Evolutionary conservation across 441 rosid species (phyloP), one percentile per base, ranked within the genome.

Genomic region (Populus hybrid): DNA sequence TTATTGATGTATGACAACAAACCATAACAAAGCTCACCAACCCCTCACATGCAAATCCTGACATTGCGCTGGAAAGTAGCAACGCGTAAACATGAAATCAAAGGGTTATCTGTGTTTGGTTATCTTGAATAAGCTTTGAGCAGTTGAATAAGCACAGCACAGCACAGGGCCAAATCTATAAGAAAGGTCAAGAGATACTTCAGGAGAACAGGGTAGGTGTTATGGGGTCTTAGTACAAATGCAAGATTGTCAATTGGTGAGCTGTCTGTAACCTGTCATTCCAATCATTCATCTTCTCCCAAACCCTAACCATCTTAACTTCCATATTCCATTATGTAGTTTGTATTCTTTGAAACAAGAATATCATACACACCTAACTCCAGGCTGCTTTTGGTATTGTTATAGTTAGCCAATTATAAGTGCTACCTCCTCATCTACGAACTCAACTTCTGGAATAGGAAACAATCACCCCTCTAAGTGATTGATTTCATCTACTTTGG

Each of bases 11-110:
- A 35, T 42, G 19, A 79, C 73, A 59, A 63, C 42, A 3, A 38
- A 24, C 14, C 26, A 1, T 5, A 64, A 21, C 7, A 19, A 21
- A 30, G 59, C 32, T 50, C 70, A 14, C 83, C 78, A 71, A 36
- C 78, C 36, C 75, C 76, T 74, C 84, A 81, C 86, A 79, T 79
- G 86, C 82, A 26, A 75, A 70, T 16, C 59, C 78, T 73, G 38
- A 26, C 16, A 30, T 36, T 73, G 77, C 80, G 82, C 65, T 50
- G 64, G 63, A 34, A 40, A 50, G 11, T 21, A 28, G 24, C 23
- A 9, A 69, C 57, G 69, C 35, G 67, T 23, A 70, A n/a, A 1
- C 42, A 28, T 9, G n/a, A 46, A 14, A 28, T 11, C 19, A 73
- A 19, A n/a, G n/a, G 21, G 23, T 75, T 4, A 32, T 68, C 9